Evolutionary conservation across 2,329 filamentous ascomycete genomes (phyloP), one percentile per base, ranked within the genome.

Genomic region (Ascochyta lentis): DNA sequence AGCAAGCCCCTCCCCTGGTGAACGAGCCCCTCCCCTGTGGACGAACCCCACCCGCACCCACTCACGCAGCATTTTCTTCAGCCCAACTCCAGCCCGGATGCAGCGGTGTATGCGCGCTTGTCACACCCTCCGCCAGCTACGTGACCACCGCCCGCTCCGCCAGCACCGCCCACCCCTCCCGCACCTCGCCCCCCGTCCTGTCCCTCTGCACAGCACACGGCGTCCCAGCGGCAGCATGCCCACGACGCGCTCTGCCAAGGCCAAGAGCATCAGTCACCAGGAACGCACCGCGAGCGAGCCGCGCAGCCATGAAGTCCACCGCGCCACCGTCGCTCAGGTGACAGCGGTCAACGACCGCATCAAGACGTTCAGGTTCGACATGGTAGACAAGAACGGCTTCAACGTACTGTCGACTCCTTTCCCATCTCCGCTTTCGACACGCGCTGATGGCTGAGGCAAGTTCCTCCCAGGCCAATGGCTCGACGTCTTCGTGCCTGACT

Each of bases 391-490:
- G 60, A 74, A 72, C 56, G 76, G 67, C 56, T 77, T 85, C 61
- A 79, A 81, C 70, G 86, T 86, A 77, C 55, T 45, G 58, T 53
- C 48, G 53, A 56, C 44, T 57, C 48, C 56, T 54, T 60, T 48
- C 61, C 64, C 64, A 60, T 65, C 60, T 64, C 56, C 53, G 62
- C 65, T 59, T 50, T 54, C 63, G 49, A 65, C 64, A 58, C 62
- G 54, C 59, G 64, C 67, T 72, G 66, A 71, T 69, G 61, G 64
- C 59, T 61, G 60, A 61, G 58, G 50, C 61, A 74, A 90, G 82
- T 96, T 95, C 76, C 81, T 87, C 6, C 86, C 92, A 5, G 92
- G 92, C 49, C 92, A 96, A 80, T 96, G 92, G 91, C 83, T 96
- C 52, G 92, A 96, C 72, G 87, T 92, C 6, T 88, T 89, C 72